These are phyloP conservation scores for Kodamaea leandrae DNA, from an alignment of 805 yeast species.

Conservation along the genomic window DNA sequence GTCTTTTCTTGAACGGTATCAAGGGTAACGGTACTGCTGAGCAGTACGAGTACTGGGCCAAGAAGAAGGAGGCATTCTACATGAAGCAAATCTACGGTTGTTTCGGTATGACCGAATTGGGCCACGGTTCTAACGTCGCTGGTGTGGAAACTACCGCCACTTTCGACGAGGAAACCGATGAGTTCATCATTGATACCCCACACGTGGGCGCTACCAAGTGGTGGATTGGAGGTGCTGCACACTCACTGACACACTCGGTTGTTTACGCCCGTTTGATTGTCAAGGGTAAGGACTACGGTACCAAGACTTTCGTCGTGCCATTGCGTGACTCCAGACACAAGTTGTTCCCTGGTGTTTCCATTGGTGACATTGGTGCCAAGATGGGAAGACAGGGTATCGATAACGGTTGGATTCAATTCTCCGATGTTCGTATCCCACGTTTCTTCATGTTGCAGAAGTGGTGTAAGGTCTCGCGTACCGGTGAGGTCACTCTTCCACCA, in stretches of 20 bases:
- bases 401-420: slow-evolving; percentile 49
- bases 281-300: slow-evolving; percentile 45
- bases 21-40: slow-evolving; percentile 41
- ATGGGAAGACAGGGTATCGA: slow-evolving; percentile 51
- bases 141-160: slow-evolving; percentile 78
- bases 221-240: slow-evolving; percentile 54
- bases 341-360: slow-evolving; percentile 42
- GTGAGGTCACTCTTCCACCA: slow-evolving; percentile 42
- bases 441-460: slow-evolving; percentile 46
- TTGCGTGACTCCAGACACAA: slow-evolving; percentile 43
- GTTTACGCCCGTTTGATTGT: slow-evolving; percentile 44
- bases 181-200: slow-evolving; percentile 45
- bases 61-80: slow-evolving; percentile 30
- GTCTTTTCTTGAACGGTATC: slow-evolving; percentile 38
- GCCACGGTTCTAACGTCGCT: slow-evolving; percentile 85
- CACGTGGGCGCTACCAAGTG: slow-evolving; percentile 50
- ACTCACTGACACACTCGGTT: slow-evolving; percentile 42
- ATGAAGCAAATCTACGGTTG: slow-evolving; percentile 63
- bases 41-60: slow-evolving; percentile 39
- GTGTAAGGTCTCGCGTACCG: slow-evolving; percentile 40
- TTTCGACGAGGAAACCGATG: slow-evolving; percentile 39
- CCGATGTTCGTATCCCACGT: slow-evolving; percentile 43
- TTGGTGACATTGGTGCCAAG: slow-evolving; percentile 48
- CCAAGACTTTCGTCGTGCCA: slow-evolving; percentile 46
- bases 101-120: slow-evolving; percentile 90